A percentile compares a stretch with the other conserved stretches of the same genome.
Conservation (phyloP, 1,139 yeast species). For the Geotrichum macrosporum region DNA sequence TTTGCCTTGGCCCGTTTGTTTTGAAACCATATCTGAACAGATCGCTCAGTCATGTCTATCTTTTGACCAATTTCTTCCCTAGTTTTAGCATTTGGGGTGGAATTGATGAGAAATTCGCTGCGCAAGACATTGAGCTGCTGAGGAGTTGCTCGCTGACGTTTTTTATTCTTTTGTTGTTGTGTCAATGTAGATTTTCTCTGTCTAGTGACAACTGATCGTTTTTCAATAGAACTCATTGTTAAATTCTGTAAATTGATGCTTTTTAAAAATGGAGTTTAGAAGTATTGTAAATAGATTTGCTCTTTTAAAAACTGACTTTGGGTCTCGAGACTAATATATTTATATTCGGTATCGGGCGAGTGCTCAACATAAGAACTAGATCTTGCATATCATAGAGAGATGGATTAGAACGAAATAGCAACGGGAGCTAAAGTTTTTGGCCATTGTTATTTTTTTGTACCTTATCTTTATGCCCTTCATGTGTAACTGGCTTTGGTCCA, state of each 20-base stretch:
- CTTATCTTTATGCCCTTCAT: no score
- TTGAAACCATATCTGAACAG: conserved; percentile 94
- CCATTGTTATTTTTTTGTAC: no score
- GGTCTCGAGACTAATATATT: background rate
- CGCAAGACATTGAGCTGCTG: conserved; percentile 69
- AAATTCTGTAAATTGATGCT: background rate
- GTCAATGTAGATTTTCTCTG: conserved; percentile 36
- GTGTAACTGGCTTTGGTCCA: no score
- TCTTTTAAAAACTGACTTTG: background rate
- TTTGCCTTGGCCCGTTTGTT: conserved; percentile 80
- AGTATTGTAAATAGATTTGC: background rate
- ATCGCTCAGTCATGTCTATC: conserved; percentile 86
- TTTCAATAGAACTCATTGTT: conserved; percentile 15
- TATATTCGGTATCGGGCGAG: no score
- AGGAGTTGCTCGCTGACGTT: conserved; percentile 63
- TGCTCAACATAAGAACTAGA: no score
- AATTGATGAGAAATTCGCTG: conserved; percentile 65
- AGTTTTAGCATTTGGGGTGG: conserved; percentile 45
- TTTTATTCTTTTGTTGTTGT: conserved; percentile 41
- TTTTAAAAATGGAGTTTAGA: background rate
- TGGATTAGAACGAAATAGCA: no score
- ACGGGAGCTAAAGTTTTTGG: no score
- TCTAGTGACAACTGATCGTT: conserved; percentile 6
- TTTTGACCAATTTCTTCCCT: conserved; percentile 67
- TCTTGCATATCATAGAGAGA: no score